A percentile compares a stretch with the other conserved stretches of the same genome.
phyloP scores from a whole-genome alignment of 768 basidiomycete genomes.

The Hygrocybe punicea region DNA sequence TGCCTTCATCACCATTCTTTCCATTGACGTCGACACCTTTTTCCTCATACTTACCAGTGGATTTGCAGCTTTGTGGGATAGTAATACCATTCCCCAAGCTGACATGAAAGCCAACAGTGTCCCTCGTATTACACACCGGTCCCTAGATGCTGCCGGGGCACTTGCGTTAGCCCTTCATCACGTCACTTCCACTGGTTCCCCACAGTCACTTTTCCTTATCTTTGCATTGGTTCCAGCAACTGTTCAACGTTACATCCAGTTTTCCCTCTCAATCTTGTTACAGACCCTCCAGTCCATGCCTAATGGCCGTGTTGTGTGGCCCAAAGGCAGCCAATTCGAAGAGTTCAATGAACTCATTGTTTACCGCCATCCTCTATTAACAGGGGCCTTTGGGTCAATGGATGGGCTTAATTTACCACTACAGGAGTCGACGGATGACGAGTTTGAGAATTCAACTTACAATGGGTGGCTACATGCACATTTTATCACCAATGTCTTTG shows the following conservation, averaged over 20 bases:
- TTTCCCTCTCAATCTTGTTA: constrained; percentile 31
- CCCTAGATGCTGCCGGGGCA: too few species aligned
- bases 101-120: too few species aligned
- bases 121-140: too few species aligned
- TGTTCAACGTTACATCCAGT: constrained; percentile 35
- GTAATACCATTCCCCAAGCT: too few species aligned
- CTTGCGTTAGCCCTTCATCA: too few species aligned
- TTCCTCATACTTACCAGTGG: too few species aligned
- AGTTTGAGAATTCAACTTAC: too few species aligned
- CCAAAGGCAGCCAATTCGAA: constrained; percentile 29
- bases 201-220: too few species aligned
- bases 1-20: constrained; percentile 47
- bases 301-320: constrained; percentile 30
- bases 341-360: constrained; percentile 24
- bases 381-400: constrained; percentile 40
- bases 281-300: constrained; percentile 25
- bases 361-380: constrained; percentile 32
- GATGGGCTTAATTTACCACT: constrained; percentile 38
- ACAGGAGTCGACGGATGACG: constrained; percentile 36
- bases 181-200: too few species aligned
- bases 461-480: too few species aligned
- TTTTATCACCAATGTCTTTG: too few species aligned
- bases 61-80: too few species aligned
- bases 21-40: constrained; percentile 38
- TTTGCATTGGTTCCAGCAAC: constrained; percentile 41